Percentiles rank a stretch among this genome's conserved stretches.
phyloP scores from a whole-genome alignment of 2,329 filamentous ascomycete species.

The Phaeomoniella chlamydospora region DNA sequence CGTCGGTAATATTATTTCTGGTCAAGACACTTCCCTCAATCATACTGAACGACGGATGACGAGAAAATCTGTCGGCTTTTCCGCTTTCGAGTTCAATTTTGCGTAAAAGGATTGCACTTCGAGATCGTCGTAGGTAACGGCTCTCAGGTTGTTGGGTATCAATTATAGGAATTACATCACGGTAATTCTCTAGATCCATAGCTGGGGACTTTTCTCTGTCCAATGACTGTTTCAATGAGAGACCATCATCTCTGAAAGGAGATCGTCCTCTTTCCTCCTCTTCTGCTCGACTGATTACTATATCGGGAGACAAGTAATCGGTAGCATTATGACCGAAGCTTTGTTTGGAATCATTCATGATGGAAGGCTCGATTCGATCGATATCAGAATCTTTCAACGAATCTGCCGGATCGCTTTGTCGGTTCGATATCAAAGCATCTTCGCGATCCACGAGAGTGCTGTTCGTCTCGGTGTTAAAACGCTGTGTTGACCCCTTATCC shows the following conservation, averaged over 20 bases:
- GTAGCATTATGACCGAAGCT: background rate
- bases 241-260: slow-evolving; percentile 8
- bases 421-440: background rate
- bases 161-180: slow-evolving; percentile 1
- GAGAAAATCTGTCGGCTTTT: slow-evolving; percentile 13
- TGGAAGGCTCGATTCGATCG: background rate
- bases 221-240: background rate
- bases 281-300: slow-evolving; percentile 6
- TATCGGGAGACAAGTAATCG: background rate
- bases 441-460: background rate
- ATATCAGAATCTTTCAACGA: background rate
- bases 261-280: slow-evolving; percentile 17
- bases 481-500: background rate
- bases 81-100: slow-evolving; percentile 4
- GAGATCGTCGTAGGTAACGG: slow-evolving; percentile 9
- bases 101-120: slow-evolving; percentile 7
- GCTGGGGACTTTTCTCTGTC: background rate
- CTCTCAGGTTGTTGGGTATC: slow-evolving; percentile 8
- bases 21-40: slow-evolving; percentile 28
- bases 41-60: slow-evolving; percentile 31
- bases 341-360: background rate
- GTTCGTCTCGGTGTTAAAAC: background rate
- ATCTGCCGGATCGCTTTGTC: too few species aligned
- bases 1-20: slow-evolving; percentile 12
- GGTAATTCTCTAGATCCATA: background rate